phyloP scores from a whole-genome alignment of 192 early-diverging fungal genomes.

The Coemansia sp. region DNA sequence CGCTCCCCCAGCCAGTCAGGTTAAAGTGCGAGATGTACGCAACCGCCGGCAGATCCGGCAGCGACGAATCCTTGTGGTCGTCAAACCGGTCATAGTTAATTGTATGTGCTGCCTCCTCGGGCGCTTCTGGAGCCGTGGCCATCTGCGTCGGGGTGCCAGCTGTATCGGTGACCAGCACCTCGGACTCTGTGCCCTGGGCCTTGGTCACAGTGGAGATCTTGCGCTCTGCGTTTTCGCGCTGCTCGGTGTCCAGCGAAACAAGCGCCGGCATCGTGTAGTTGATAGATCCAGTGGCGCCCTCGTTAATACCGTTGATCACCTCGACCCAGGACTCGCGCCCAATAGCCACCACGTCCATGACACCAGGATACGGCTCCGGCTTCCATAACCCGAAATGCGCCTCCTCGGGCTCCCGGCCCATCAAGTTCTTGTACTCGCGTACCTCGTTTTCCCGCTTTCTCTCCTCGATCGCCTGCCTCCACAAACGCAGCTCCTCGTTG shows the following conservation, averaged over 20 bases:
- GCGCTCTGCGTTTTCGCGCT: constrained; percentile 18
- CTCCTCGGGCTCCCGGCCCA: constrained; percentile 27
- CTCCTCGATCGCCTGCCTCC: constrained; percentile 43
- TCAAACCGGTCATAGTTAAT: constrained; percentile 50
- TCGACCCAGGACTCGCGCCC: constrained; percentile 53
- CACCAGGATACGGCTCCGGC: constrained; percentile 40
- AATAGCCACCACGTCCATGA: constrained; percentile 51
- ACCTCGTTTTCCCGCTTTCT: constrained; percentile 38
- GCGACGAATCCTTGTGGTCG: constrained; percentile 1
- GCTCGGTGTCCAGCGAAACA: constrained; percentile 30
- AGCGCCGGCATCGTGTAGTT: constrained; percentile 32
- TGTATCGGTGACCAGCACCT: constrained; percentile 28
- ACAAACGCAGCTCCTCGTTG: constrained; percentile 41
- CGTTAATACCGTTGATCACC: constrained; percentile 48
- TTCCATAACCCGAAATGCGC: constrained; percentile 41
- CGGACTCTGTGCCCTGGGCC: constrained; percentile 4
- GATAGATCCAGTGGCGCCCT: constrained; percentile 45
- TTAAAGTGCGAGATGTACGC: constrained; percentile 49
- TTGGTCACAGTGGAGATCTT: constrained; percentile 15
- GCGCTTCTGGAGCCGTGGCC: background rate
- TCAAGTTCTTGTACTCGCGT: constrained; percentile 22
- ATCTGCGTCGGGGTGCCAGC: constrained; percentile 3
- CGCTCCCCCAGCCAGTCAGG: constrained; percentile 41
- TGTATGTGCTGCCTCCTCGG: constrained; percentile 8
- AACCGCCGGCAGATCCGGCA: constrained; percentile 30